Conservation (phyloP, 176 grass and related monocot genomes). For the Ampelocalamus luodianensis region DNA sequence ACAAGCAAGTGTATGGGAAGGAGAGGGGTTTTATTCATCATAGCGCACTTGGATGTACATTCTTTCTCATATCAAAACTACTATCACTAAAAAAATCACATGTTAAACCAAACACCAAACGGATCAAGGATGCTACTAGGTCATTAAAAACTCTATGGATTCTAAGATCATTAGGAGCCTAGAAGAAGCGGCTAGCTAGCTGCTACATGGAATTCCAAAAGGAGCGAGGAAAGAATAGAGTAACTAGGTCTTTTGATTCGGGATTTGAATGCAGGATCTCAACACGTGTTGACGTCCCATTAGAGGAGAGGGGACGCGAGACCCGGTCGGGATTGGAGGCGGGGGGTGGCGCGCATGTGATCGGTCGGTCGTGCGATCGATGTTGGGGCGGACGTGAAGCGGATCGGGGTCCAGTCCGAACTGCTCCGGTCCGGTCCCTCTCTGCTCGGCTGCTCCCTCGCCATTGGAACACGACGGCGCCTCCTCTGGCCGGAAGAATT, state of each 20-base stretch:
- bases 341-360: not conserved
- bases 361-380: not conserved
- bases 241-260: not conserved
- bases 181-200: not conserved
- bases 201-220: constrained; percentile 28
- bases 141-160: not conserved
- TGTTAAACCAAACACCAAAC: not conserved
- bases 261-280: not conserved
- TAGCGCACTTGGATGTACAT: constrained; percentile 26
- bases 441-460: not conserved
- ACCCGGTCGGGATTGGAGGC: not conserved
- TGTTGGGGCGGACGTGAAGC: not conserved
- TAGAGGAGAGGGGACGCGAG: not conserved
- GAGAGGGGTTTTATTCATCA: not conserved
- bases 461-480: not conserved
- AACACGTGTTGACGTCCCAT: not conserved
- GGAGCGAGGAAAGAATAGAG: not conserved
- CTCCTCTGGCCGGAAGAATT: not conserved
- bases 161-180: not conserved
- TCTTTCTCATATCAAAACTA: not conserved
- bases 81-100: not conserved
- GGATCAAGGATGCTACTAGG: not conserved
- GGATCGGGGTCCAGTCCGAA: not conserved
- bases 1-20: not conserved
- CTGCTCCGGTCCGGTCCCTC: not conserved